A percentile compares a stretch with the other conserved stretches of the same genome.
Evolutionary conservation across 129 eudicot species (phyloP).

Genomic region (Mikania micrantha): DNA sequence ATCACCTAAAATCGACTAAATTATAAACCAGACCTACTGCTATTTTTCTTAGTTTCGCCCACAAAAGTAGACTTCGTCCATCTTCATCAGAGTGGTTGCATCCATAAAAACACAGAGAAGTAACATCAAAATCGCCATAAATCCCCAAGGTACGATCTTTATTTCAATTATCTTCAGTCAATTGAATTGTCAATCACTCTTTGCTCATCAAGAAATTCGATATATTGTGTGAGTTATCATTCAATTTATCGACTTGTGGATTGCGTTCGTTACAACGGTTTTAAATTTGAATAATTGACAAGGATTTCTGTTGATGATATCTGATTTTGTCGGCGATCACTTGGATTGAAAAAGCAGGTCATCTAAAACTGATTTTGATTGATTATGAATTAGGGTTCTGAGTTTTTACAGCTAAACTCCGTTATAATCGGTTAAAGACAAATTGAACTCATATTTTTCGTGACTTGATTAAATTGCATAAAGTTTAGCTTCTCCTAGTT

Average conservation of each 20-base stretch:
- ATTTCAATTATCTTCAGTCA: background rate
- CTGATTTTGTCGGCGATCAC: background rate
- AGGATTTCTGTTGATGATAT: constrained; percentile 4
- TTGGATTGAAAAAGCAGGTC: background rate
- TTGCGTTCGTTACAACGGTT: background rate
- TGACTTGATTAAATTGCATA: background rate
- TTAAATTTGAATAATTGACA: background rate
- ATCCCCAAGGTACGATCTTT: constrained; percentile 27
- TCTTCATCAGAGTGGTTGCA: constrained; percentile 7
- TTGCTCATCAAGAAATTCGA: background rate
- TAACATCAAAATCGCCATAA: constrained; percentile 9
- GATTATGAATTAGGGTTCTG: constrained; percentile 18
- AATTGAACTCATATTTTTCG: background rate
- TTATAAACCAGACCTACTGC: background rate
- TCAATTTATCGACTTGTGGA: background rate
- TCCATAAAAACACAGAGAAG: background rate
- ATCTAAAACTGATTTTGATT: constrained; percentile 6
- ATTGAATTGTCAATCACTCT: constrained; percentile 4
- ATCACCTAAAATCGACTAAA: too few relatives aligned
- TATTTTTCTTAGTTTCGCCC: constrained; percentile 4
- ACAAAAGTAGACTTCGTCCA: constrained; percentile 17
- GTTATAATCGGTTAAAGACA: background rate
- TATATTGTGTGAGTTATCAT: background rate
- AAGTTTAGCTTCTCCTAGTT: background rate
- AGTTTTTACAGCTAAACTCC: background rate